These are phyloP conservation scores for Mortierella sp. DNA, from an alignment of 371 early-diverging fungal species.

Conservation along the genomic window DNA sequence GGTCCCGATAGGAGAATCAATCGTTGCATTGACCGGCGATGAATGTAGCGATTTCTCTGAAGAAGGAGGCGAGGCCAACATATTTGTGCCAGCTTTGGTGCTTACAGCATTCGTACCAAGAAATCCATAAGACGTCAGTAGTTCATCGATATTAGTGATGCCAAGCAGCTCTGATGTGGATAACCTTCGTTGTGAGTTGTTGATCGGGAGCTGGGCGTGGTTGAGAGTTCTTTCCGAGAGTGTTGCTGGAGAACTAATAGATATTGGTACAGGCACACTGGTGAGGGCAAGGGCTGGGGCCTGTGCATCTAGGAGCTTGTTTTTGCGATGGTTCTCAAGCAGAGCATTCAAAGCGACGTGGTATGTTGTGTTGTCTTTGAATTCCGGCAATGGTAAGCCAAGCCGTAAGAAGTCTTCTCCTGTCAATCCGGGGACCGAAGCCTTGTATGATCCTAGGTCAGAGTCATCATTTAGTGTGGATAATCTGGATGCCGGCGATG, in stretches of 20 bases:
- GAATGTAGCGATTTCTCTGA: constrained; percentile 16
- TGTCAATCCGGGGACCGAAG: constrained; percentile 23
- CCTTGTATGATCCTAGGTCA: constrained; percentile 21
- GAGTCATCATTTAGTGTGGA: constrained; percentile 9
- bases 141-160: constrained; percentile 32
- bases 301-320: constrained; percentile 21
- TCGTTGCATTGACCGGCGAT: constrained; percentile 7
- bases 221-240: constrained; percentile 6
- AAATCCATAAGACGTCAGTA: constrained; percentile 38
- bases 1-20: not conserved
- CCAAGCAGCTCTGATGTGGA: constrained; percentile 32
- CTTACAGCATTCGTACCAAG: constrained; percentile 2
- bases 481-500: constrained; percentile 17
- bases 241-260: constrained; percentile 12
- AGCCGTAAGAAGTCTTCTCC: constrained; percentile 24
- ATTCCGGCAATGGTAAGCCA: constrained; percentile 10
- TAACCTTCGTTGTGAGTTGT: constrained; percentile 1
- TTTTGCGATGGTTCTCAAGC: constrained; percentile 33
- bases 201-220: not conserved
- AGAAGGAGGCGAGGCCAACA: constrained; percentile 15
- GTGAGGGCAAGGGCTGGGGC: constrained; percentile 19
- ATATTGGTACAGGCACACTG: constrained; percentile 15
- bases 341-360: constrained; percentile 31
- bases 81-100: not conserved
- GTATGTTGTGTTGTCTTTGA: constrained; percentile 23